Evolutionary conservation across 2,329 filamentous ascomycete genomes (phyloP), one percentile per base, ranked within the genome.

Genomic region (Thelonectria rubi): DNA sequence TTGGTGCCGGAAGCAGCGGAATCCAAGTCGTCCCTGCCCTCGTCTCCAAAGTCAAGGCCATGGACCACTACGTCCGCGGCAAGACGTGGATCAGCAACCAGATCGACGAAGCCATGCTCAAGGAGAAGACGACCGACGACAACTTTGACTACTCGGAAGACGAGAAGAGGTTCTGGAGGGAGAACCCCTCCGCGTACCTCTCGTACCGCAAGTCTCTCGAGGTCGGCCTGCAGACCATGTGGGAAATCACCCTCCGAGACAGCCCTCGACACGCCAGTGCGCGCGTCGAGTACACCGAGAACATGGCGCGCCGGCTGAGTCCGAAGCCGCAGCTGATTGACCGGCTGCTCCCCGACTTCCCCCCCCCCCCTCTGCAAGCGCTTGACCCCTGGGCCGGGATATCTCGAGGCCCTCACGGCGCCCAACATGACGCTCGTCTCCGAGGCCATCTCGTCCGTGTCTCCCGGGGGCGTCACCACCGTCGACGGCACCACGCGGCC

Each of bases 21-120:
- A 58, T 62, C n/a, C 62, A 64, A 32, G 20, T 64, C n/a, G 54
- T 64, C 3, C 62, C 62, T 3, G 46, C 58, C n/a, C 20, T 64
- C 11, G 18, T 56, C 2, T 17, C 42, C 6, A 39, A 64, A 12
- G 62, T 62, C 4, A 56, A 58, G 20, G 5, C 32, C 3, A 55
- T 64, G 10, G 62, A 64, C 34, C 62, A 58, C 17, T 64, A 64
- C 21, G 43, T 62, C 9, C 62, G 58, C 17, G 59, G 58, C 10
- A 52, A 53, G 18, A 56, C 55, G 18, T 62, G 62, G 62, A 57
- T 62, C 48, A 26, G 34, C 32, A 56, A 52, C 7, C 50, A 59
- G 8, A n/a, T 51, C 15, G 37, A 40, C 34, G 56, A 55, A 14
- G 53, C 47, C 12, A 5, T 45, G 6, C 34, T 49, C 15, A 45